These are phyloP conservation scores for Zymoseptoria pseudotritici DNA, from an alignment of 2,329 filamentous ascomycete genomes.

Conservation along the genomic window DNA sequence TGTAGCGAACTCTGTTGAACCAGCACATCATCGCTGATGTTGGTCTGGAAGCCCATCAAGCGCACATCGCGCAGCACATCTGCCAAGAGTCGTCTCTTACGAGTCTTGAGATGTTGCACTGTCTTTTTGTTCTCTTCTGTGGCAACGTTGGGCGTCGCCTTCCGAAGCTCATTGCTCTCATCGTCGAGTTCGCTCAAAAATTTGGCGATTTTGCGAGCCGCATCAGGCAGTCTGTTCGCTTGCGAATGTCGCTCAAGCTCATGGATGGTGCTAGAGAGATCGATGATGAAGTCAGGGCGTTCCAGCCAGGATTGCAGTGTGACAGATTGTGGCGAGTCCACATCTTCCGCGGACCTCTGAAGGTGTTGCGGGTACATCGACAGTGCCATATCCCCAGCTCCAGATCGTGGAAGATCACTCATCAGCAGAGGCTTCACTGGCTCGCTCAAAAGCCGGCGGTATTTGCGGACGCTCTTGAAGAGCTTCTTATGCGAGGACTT, in stretches of 20 bases:
- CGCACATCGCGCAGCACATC: constrained; percentile 77
- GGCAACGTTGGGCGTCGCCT: constrained; percentile 71
- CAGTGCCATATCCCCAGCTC: neutral
- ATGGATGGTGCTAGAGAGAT: neutral
- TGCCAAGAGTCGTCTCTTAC: constrained; percentile 83
- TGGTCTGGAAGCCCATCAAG: constrained; percentile 82
- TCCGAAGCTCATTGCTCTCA: constrained; percentile 66
- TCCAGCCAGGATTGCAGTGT: constrained; percentile 9
- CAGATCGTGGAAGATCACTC: constrained; percentile 14
- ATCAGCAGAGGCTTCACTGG: constrained; percentile 57
- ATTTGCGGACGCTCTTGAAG: constrained; percentile 86
- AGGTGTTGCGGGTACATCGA: neutral
- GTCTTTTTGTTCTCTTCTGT: constrained; percentile 79
- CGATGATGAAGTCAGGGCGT: neutral
- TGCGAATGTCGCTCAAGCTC: neutral
- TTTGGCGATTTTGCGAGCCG: constrained; percentile 6
- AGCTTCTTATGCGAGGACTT: constrained; percentile 85
- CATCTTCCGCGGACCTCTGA: neutral
- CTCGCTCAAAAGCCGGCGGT: constrained; percentile 69
- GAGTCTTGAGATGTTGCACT: constrained; percentile 81
- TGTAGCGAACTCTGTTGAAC: constrained; percentile 65
- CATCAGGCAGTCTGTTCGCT: neutral
- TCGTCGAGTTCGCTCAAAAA: constrained; percentile 49
- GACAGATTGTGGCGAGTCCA: neutral
- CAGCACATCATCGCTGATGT: constrained; percentile 67